Percentiles rank a stretch among this genome's conserved stretches.
Evolutionary conservation across 306 rosid genomes (phyloP).

Genomic region (Pueraria montana): DNA sequence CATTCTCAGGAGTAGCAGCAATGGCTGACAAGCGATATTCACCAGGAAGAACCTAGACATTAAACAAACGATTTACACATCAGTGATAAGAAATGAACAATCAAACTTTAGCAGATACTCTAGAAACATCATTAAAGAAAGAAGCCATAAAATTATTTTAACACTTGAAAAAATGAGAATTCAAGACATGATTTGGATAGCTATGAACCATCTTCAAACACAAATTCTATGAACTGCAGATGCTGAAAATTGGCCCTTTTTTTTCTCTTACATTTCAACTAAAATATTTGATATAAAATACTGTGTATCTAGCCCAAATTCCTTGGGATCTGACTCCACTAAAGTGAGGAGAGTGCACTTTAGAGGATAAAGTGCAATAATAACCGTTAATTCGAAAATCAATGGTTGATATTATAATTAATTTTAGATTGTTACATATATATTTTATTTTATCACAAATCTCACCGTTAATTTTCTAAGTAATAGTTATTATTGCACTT

Average conservation of each 20-base stretch:
- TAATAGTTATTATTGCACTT: no score
- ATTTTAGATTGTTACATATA: no score
- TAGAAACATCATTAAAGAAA: constrained; percentile 29
- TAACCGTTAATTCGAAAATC: no score
- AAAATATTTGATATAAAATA: constrained; percentile 25
- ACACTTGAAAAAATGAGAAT: neutral
- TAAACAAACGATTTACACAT: constrained; percentile 30
- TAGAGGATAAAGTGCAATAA: no score
- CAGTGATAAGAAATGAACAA: constrained; percentile 12
- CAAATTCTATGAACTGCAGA: neutral
- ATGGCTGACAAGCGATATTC: constrained; percentile 95
- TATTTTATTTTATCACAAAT: no score
- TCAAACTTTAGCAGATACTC: constrained; percentile 37
- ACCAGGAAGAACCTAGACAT: constrained; percentile 84
- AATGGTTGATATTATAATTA: no score
- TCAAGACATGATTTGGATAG: constrained; percentile 8
- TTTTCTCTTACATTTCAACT: constrained; percentile 31
- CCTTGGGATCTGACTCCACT: no score
- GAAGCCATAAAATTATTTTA: constrained; percentile 34
- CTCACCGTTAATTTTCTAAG: no score
- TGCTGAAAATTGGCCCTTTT: constrained; percentile 25
- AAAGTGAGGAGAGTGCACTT: no score
- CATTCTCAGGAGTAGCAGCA: constrained; percentile 78
- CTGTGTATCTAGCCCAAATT: constrained; percentile 10
- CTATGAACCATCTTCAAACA: constrained; percentile 20